Percentiles rank a stretch among this genome's conserved stretches.
These are phyloP conservation scores for Talaromyces verruculosus DNA, from an alignment of 2,329 filamentous ascomycete species.

Conservation along the genomic window DNA sequence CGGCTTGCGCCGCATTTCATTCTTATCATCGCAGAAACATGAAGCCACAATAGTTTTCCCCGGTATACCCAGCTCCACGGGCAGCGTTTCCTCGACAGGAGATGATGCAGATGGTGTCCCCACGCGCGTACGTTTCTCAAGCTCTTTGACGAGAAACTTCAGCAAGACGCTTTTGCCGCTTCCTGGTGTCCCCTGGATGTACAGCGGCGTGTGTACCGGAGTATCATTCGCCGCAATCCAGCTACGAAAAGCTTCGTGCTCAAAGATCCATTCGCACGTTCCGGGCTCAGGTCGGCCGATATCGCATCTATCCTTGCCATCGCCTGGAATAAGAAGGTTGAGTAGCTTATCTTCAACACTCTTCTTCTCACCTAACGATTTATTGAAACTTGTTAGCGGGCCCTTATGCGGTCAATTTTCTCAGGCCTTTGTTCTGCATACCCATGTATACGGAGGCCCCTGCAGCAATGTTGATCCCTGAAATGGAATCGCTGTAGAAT, in stretches of 20 bases:
- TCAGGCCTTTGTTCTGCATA: background rate
- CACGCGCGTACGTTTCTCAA: background rate
- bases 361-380: background rate
- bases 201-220: background rate
- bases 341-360: conserved; percentile 11
- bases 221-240: background rate
- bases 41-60: conserved; percentile 5
- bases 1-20: conserved; percentile 4
- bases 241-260: background rate
- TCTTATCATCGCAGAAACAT: conserved; percentile 10
- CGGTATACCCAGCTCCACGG: background rate
- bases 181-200: background rate
- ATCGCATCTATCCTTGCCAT: conserved; percentile 11
- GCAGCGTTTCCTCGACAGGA: background rate
- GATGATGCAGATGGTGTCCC: background rate
- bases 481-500: conserved; percentile 6
- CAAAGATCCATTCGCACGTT: conserved; percentile 9
- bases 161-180: background rate
- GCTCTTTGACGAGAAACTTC: background rate
- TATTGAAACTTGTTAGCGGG: background rate
- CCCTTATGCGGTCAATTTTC: no score
- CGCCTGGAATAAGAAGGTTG: conserved; percentile 4
- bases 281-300: background rate
- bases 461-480: conserved; percentile 4
- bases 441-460: conserved; percentile 13